Conservation (phyloP, 2,329 filamentous ascomycete genomes). For the Gaeumannomyces tritici region DNA sequence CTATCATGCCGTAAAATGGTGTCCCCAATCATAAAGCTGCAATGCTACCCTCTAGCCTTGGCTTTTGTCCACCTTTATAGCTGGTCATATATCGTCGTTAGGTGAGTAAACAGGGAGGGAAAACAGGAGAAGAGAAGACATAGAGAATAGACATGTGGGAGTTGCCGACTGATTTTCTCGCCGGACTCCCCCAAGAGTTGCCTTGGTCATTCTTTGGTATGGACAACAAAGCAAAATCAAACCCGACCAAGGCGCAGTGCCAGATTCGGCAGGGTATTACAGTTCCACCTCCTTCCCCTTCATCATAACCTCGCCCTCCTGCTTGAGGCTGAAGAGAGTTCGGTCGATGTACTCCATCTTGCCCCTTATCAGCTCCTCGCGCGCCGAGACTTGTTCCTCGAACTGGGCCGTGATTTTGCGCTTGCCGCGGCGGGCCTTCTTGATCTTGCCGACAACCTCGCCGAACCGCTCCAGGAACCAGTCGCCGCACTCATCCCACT, state of each 20-base stretch:
- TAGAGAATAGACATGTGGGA: no score
- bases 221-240: no score
- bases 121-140: no score
- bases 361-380: constrained; percentile 43
- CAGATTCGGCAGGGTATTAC: constrained; percentile 4
- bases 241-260: no score
- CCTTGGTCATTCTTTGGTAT: not conserved
- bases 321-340: constrained; percentile 44
- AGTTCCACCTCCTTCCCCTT: constrained; percentile 27
- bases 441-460: constrained; percentile 36
- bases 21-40: no score
- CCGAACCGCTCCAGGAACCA: constrained; percentile 49
- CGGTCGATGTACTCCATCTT: constrained; percentile 44
- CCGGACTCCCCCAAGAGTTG: no score
- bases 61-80: no score
- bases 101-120: no score
- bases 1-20: no score
- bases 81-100: no score
- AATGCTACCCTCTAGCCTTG: no score
- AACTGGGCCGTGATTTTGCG: constrained; percentile 39
- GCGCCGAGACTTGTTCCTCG: constrained; percentile 43
- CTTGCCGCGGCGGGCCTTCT: constrained; percentile 37
- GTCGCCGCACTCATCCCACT: constrained; percentile 51
- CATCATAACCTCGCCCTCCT: constrained; percentile 48
- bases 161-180: no score